phyloP scores from a whole-genome alignment of 1,284 basidiomycete species.

The Ceratobasidium sp. region DNA sequence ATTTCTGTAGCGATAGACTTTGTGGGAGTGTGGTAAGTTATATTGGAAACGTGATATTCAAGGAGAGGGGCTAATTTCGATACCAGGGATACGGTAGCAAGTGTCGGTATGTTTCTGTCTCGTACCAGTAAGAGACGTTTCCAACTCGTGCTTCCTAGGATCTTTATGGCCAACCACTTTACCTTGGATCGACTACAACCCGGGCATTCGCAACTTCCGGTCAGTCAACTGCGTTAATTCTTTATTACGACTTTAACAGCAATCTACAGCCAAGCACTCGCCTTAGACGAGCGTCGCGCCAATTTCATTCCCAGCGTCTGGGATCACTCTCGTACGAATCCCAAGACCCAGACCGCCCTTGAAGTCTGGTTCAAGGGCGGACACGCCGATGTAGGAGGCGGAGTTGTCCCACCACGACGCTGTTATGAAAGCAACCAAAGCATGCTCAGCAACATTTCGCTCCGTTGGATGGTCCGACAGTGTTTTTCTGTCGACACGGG shows the following conservation, averaged over 20 bases:
- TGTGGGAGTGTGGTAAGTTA: conserved; percentile 42
- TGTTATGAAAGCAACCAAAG: neutral
- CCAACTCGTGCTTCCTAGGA: neutral
- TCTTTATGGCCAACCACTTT: conserved; percentile 1
- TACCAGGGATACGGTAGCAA: conserved; percentile 38
- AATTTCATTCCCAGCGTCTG: conserved; percentile 45
- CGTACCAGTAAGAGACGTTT: neutral
- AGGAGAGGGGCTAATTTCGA: neutral
- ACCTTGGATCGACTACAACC: conserved; percentile 39
- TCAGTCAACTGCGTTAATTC: neutral
- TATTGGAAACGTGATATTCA: neutral
- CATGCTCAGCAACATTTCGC: conserved; percentile 29
- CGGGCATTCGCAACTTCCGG: conserved; percentile 26
- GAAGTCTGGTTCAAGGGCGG: conserved; percentile 37
- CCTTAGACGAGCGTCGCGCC: conserved; percentile 46
- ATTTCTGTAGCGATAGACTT: conserved; percentile 34
- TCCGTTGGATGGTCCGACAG: conserved; percentile 40
- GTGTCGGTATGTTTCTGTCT: conserved; percentile 13
- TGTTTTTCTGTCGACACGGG: neutral
- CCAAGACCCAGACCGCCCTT: neutral
- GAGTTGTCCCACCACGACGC: neutral
- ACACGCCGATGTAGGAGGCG: conserved; percentile 39
- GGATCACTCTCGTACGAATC: neutral
- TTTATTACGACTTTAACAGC: neutral
- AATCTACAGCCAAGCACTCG: conserved; percentile 45